Base-by-base conservation (phyloP, 169 alveolate species). In the Plasmodium gaboni region DNA sequence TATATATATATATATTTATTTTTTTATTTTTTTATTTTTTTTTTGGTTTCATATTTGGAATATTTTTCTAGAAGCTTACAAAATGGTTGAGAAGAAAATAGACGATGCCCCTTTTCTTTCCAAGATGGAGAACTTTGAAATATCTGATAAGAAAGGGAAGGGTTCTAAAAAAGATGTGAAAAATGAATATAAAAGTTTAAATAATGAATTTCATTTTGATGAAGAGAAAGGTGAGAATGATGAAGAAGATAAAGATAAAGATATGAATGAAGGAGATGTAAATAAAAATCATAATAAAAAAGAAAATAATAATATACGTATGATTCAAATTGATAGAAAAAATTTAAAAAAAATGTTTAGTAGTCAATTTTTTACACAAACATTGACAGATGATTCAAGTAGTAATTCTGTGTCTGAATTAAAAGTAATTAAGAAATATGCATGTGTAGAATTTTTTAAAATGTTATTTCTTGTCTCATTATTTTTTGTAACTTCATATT, bases 361-460 rank as follows among this genome's bases (percentile, higher is more conserved):
- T 48, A 80, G 90, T 48, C 90, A 80, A 46, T 80, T 80, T 48
- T 80, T 80, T 60, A 80, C 90, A 1, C 90, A 80, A 44, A 80
- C 90, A 15, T 48, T 80, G 61, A 80, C 90, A 7, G 90, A 80
- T 26, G 70, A 32, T 46, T 67, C 83, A 44, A 80, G 90, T 17
- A 50, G 48, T 48, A 55, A 80, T 51, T 50, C 83, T 17, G 6
- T 65, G 7, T 67, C 59, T 10, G 90, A 51, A 13, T 15, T 68
- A 65, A 80, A 68, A 53, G 42, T 68, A 70, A 65, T 12, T 28
- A 80, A 67, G 48, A 68, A 70, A n/a, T 80, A 80, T 80, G 70
- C 71, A 10, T 32, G 38, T 53, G 38, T 28, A 3, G 90, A 80
- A 59, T 67, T 80, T n/a, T 38, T 80, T 67, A 80, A 80, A 59